Evolutionary conservation across 768 basidiomycete genomes (phyloP), one percentile per base, ranked within the genome.

Genomic region (Agaricus bisporus): DNA sequence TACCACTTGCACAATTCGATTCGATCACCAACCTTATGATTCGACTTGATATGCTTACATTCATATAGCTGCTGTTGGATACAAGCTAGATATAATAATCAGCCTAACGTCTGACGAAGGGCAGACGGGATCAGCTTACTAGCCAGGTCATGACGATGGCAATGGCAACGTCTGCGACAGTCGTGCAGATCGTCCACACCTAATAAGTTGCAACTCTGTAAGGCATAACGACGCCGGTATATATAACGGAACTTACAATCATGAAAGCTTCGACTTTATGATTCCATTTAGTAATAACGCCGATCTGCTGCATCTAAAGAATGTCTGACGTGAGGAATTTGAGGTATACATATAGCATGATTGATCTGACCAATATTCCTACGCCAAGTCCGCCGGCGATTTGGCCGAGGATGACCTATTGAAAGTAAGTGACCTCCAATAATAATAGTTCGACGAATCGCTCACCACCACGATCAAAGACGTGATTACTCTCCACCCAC

Each of bases 201-300:
- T 50, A 41, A 32, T 11, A 6, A 6, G 11, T 32, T 32, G 32
- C 32, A 32, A 11, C 32, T 11, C 1, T 26, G 15, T 10, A 12
- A 29, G 1, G 4, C 32, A 18, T 14, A 12, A 35, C 18, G 5
- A 4, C 6, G 49, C 29, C 5, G 38, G 17, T 39, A 14, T 5
- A 39, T 39, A 12, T 11, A 39, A n/a, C 12, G 12, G 5, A 3
- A 14, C 53, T 10, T 41, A 54, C 53, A 26, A 54, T 54, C 18
- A 32, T 28, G 18, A 54, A 22, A 14, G 32, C 39, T 10, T 38
- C 48, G 15, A 35, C 35, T 8, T 42, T 28, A n/a, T 26, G 39
- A 15, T 54, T 28, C 53, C 53, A 54, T 4, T 54, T 54, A 5
- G 35, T 26, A 15, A 54, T 54, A 4, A 36, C 32, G 22, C 53